phyloP scores from a whole-genome alignment of 129 eudicot genomes.

The Solidago caesia region DNA sequence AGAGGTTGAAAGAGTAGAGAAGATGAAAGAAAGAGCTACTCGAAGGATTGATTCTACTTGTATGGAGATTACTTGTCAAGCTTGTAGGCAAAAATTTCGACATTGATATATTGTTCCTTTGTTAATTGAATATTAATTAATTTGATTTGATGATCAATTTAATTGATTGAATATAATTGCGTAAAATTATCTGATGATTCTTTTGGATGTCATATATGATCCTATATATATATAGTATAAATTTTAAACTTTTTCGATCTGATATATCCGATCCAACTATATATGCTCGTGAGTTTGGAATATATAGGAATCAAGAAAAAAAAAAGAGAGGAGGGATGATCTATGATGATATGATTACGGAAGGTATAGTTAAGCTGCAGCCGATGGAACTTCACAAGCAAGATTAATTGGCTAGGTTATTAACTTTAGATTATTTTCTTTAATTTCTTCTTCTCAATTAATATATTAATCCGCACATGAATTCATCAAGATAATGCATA shows the following conservation, averaged over 20 bases:
- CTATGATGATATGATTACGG: constrained; percentile 16
- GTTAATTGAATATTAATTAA: not conserved
- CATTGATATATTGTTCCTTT: not conserved
- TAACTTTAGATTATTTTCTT: not conserved
- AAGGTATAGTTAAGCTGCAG: constrained; percentile 9
- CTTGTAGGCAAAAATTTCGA: constrained; percentile 85
- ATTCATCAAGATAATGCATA: not conserved
- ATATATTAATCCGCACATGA: constrained; percentile 16
- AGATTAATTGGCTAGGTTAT: not conserved
- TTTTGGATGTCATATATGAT: too few relatives aligned
- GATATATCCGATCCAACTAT: constrained; percentile 5
- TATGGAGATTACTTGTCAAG: constrained; percentile 87
- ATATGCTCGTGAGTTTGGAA: constrained; percentile 16
- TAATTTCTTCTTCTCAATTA: not conserved
- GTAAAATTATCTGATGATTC: too few relatives aligned
- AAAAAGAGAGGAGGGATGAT: not conserved
- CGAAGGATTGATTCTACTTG: constrained; percentile 49
- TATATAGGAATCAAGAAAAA: constrained; percentile 14
- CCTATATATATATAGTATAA: too few relatives aligned
- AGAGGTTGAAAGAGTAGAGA: constrained; percentile 68
- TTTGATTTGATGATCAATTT: not conserved
- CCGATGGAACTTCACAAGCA: constrained; percentile 20
- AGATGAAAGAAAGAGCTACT: constrained; percentile 57
- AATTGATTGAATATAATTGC: not conserved
- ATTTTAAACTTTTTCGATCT: constrained; percentile 10